A percentile compares a stretch with the other conserved stretches of the same genome.
phyloP scores from a whole-genome alignment of 768 basidiomycete species.

The Boletus edulis region DNA sequence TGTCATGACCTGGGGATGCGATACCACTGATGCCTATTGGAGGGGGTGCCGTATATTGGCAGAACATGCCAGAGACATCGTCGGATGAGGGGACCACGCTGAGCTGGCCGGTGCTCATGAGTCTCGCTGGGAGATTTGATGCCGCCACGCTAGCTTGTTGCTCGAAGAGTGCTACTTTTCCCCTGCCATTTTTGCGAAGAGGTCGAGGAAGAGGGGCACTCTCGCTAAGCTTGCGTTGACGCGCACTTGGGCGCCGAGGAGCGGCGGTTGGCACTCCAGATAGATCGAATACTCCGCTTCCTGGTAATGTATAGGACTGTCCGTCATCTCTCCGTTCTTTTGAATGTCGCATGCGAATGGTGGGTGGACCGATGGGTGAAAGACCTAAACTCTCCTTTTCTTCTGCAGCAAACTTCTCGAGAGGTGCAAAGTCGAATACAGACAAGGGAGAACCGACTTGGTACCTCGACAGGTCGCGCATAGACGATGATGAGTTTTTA shows the following conservation, averaged over 20 bases:
- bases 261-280: conserved; percentile 3
- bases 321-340: conserved; percentile 11
- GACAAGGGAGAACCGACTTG: conserved; percentile 57
- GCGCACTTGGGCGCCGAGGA: conserved; percentile 35
- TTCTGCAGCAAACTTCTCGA: conserved; percentile 74
- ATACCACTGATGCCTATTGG: conserved; percentile 29
- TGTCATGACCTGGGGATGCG: conserved; percentile 62
- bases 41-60: conserved; percentile 9
- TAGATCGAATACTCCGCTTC: conserved; percentile 7
- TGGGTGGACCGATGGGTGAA: conserved; percentile 31
- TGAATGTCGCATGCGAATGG: conserved; percentile 11
- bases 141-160: conserved; percentile 46
- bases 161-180: conserved; percentile 93
- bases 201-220: conserved; percentile 68
- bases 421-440: conserved; percentile 66
- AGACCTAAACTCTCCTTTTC: conserved; percentile 71
- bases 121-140: conserved; percentile 43
- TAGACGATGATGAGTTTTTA: conserved; percentile 24
- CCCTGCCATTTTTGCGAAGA: conserved; percentile 57
- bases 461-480: conserved; percentile 64
- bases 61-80: conserved; percentile 30
- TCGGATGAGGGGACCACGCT: conserved; percentile 42
- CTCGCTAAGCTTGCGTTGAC: conserved; percentile 87
- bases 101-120: conserved; percentile 29
- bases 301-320: background rate